Percentiles rank a stretch among this genome's conserved stretches.
Evolutionary conservation across 345 rosid species (phyloP).

Genomic region (Pelargonium nanum): DNA sequence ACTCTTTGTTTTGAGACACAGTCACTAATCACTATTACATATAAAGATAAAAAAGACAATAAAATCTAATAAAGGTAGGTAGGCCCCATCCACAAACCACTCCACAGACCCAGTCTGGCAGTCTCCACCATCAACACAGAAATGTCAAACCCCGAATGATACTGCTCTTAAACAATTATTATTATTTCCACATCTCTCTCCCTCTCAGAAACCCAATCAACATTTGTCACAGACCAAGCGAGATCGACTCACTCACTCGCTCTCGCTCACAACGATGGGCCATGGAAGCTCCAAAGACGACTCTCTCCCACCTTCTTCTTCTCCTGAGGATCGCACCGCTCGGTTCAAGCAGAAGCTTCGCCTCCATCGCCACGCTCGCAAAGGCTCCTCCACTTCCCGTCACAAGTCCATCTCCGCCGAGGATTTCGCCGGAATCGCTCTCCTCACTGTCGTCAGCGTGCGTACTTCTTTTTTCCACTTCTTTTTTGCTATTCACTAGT

Average conservation of each 20-base stretch:
- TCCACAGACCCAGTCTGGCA: no score
- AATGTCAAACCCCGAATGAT: no score
- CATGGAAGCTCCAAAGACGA: constrained; percentile 19
- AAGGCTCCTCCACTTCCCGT: constrained; percentile 10
- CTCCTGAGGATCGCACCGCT: constrained; percentile 18
- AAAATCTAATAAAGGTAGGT: no score
- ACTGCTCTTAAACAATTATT: background rate
- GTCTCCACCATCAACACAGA: background rate
- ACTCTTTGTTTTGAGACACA: no score
- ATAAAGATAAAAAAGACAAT: no score
- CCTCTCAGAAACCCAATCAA: background rate
- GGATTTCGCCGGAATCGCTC: constrained; percentile 82
- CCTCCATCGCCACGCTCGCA: constrained; percentile 25
- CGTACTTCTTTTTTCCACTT: background rate
- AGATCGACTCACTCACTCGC: background rate
- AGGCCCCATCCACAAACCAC: no score
- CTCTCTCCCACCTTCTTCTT: background rate
- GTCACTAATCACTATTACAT: no score
- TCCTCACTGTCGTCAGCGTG: constrained; percentile 59
- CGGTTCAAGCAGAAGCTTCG: constrained; percentile 38
- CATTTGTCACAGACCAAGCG: background rate
- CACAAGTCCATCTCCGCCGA: constrained; percentile 34
- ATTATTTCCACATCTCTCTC: background rate
- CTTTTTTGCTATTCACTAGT: background rate
- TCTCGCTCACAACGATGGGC: constrained; percentile 17